These are phyloP conservation scores for Alternaria consortialis DNA, from an alignment of 2,329 filamentous ascomycete genomes.

Conservation along the genomic window DNA sequence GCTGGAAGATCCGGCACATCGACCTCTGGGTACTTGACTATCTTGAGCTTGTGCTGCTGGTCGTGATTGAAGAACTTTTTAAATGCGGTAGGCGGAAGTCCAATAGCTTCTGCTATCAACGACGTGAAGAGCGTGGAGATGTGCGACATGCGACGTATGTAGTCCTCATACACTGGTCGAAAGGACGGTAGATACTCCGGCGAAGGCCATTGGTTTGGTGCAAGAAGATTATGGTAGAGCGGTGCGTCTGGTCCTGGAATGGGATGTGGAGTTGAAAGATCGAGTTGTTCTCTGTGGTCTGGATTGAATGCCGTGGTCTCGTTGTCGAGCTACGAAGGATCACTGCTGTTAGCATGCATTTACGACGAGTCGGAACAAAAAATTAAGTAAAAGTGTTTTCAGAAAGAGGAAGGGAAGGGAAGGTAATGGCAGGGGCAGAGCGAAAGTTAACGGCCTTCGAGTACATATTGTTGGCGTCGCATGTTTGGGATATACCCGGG, in stretches of 20 bases:
- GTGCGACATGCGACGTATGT: slow-evolving; percentile 77
- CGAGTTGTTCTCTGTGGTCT: slow-evolving; percentile 87
- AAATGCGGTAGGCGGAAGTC: slow-evolving; percentile 74
- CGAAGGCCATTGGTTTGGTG: slow-evolving; percentile 82
- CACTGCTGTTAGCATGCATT: slow-evolving; percentile 27
- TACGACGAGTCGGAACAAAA: slow-evolving; percentile 7
- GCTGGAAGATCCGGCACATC: slow-evolving; percentile 42
- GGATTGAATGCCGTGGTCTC: slow-evolving; percentile 75
- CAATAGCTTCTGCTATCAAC: slow-evolving; percentile 85
- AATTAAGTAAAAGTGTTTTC: slow-evolving; percentile 4
- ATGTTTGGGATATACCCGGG: slow-evolving; percentile 19
- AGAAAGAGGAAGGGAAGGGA: neutral
- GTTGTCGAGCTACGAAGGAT: slow-evolving; percentile 56
- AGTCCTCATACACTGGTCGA: slow-evolving; percentile 73
- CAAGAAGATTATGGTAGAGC: slow-evolving; percentile 76
- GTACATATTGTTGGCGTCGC: slow-evolving; percentile 18
- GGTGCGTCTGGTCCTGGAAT: slow-evolving; percentile 70
- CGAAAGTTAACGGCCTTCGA: slow-evolving; percentile 8
- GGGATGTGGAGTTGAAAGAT: slow-evolving; percentile 81
- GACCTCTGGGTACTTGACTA: slow-evolving; percentile 83
- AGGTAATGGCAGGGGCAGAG: slow-evolving; percentile 18
- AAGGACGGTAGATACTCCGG: slow-evolving; percentile 71
- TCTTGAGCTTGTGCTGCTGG: slow-evolving; percentile 86
- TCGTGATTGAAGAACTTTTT: slow-evolving; percentile 76
- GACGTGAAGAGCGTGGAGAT: slow-evolving; percentile 79